Evolutionary conservation across 305 asterid species (phyloP), one percentile per base, ranked within the genome.

Genomic region (Plantago coronopus): DNA sequence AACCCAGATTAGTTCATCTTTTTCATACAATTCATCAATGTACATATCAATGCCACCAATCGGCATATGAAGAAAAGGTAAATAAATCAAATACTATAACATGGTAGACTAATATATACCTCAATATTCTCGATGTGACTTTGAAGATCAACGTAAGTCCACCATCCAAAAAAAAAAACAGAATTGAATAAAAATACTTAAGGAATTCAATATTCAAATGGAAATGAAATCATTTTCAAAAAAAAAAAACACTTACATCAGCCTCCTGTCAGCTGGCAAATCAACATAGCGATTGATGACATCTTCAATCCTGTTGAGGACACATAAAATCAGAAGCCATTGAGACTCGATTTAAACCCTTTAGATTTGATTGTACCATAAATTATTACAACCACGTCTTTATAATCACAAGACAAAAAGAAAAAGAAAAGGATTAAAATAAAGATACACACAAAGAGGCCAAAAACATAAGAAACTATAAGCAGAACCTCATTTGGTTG

Each of bases 71-170:
- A 54, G n/a, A 50, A 17, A 40, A 40, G 43, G 19, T 62, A 31
- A 31, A 31, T 31, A 31, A 31, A 31, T 31, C 38, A 6, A 31
- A 31, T 3, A 31, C 38, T 31, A 31, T 31, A 31, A 9, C 38
- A 31, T 31, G 38, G 38, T 31, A 25, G 29, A 25, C 29, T 25
- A 5, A 25, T 38, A 63, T 45, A 45, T 76, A 83, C 95, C 95
- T 79, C 77, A 67, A 81, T 48, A 46, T 81, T 67, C 17, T 18
- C 60, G 7, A 86, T 48, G 22, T 81, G 73, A 50, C 91, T 83
- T 66, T 27, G 27, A 29, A 48, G 17, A 44, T n/a, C 3, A 61
- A 12, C 1, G 46, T 31, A 29, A n/a, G 25, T 45, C 46, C 2
- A 3, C 49, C 44, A 61, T 3, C 0, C 25, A 40, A 31, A 14